Percentiles rank a stretch among this genome's conserved stretches.
phyloP scores from a whole-genome alignment of 164 flowering plant genomes.

The Magnolia changhungtana region DNA sequence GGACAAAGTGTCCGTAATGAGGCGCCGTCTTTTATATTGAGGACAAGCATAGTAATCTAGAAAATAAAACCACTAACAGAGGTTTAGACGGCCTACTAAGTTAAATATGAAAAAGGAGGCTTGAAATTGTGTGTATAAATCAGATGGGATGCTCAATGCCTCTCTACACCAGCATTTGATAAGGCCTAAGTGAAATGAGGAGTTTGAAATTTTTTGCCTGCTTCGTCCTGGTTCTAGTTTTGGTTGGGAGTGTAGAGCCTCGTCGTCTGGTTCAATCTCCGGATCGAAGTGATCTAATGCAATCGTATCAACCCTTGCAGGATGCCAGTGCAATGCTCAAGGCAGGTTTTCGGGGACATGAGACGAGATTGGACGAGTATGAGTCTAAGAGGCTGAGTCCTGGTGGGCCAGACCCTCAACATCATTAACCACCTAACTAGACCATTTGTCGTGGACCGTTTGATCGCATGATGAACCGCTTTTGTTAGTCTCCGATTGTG shows the following conservation, averaged over 20 bases:
- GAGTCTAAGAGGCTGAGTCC: conserved; percentile 14
- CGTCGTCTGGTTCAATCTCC: not conserved
- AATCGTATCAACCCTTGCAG: not conserved
- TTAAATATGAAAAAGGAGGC: not conserved
- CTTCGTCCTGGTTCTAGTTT: not conserved
- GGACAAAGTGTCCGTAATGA: not conserved
- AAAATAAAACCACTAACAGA: not conserved
- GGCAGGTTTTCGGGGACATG: not conserved
- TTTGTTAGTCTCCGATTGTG: too few relatives aligned
- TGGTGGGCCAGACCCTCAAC: conserved; percentile 14
- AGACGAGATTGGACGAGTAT: not conserved
- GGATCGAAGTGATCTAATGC: not conserved
- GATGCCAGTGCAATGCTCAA: not conserved
- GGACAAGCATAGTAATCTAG: not conserved
- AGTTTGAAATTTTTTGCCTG: not conserved
- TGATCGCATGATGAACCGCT: not conserved
- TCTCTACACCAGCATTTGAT: not conserved
- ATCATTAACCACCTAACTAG: conserved; percentile 2
- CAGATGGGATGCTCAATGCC: not conserved
- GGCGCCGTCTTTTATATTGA: not conserved
- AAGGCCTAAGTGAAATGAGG: not conserved
- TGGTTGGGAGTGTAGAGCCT: not conserved
- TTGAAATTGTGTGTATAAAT: not conserved
- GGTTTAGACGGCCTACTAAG: not conserved
- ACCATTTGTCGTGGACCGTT: not conserved